These are phyloP conservation scores for Trifolium subterraneum DNA, from an alignment of 306 rosid genomes.

Conservation along the genomic window DNA sequence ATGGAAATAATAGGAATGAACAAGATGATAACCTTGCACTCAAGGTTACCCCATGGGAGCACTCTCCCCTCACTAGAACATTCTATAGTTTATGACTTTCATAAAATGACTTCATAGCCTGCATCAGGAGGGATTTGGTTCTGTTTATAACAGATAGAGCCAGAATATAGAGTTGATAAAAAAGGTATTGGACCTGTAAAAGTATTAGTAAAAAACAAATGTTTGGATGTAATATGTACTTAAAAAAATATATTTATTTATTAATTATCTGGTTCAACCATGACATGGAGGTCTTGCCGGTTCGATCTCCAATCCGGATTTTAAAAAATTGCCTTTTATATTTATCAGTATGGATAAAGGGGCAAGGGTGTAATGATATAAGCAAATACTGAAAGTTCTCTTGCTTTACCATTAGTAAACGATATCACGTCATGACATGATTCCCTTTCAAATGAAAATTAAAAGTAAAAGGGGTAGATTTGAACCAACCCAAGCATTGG, in stretches of 20 bases:
- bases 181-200: too few relatives aligned
- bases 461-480: conserved; percentile 7
- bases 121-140: neutral
- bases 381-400: neutral
- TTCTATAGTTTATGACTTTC: neutral
- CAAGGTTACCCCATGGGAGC: neutral
- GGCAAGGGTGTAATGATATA: neutral
- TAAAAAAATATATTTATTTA: too few relatives aligned
- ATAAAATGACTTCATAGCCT: neutral
- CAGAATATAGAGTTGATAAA: too few relatives aligned
- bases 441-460: neutral
- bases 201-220: too few relatives aligned
- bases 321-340: too few relatives aligned
- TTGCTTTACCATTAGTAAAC: neutral
- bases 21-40: neutral
- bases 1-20: neutral
- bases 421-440: too few relatives aligned
- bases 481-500: conserved; percentile 6
- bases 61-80: neutral
- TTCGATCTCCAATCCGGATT: too few relatives aligned
- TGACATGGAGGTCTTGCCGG: too few relatives aligned
- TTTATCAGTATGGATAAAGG: too few relatives aligned
- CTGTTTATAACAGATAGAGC: neutral
- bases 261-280: too few relatives aligned
- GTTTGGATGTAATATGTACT: too few relatives aligned